Evolutionary conservation across 192 early-diverging fungal species (phyloP).

Genomic region (Coemansia aciculifera): DNA sequence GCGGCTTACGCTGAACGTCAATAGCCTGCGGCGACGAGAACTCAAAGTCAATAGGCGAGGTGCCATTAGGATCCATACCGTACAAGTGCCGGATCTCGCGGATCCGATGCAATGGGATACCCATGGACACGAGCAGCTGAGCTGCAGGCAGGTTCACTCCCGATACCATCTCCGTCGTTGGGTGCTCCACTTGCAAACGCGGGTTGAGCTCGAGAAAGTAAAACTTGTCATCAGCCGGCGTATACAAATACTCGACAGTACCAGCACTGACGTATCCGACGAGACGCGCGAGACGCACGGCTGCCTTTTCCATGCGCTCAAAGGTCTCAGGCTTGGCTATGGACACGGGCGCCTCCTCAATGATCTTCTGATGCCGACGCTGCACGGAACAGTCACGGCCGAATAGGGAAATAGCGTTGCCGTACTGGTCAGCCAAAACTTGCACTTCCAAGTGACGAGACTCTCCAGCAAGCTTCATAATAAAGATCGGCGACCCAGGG

Average conservation of each 20-base stretch:
- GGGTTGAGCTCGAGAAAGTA: constrained; percentile 98
- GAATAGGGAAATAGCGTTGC: constrained; percentile 97
- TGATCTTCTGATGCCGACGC: constrained; percentile 98
- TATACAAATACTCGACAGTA: constrained; percentile 97
- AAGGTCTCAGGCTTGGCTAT: constrained; percentile 78
- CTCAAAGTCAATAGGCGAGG: constrained; percentile 91
- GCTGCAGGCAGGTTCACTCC: constrained; percentile 98
- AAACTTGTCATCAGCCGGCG: constrained; percentile 80
- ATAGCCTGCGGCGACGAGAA: constrained; percentile 73
- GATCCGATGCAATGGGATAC: constrained; percentile 93
- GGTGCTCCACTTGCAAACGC: constrained; percentile 98
- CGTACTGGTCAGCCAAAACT: constrained; percentile 92
- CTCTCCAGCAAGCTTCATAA: constrained; percentile 96
- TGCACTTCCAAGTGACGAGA: constrained; percentile 97
- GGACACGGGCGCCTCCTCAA: constrained; percentile 95
- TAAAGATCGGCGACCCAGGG: constrained; percentile 96
- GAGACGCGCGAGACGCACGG: constrained; percentile 90
- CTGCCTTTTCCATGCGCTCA: constrained; percentile 92
- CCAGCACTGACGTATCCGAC: constrained; percentile 95
- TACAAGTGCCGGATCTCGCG: constrained; percentile 95
- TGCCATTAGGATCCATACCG: constrained; percentile 83
- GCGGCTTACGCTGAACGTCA: constrained; percentile 87
- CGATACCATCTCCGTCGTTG: constrained; percentile 98
- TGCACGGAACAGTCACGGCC: constrained; percentile 98
- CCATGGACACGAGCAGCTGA: constrained; percentile 98